Percentiles rank a stretch among this genome's conserved stretches.
phyloP scores from a whole-genome alignment of 2,329 filamentous ascomycete genomes.

The Aspergillus luchuensis region DNA sequence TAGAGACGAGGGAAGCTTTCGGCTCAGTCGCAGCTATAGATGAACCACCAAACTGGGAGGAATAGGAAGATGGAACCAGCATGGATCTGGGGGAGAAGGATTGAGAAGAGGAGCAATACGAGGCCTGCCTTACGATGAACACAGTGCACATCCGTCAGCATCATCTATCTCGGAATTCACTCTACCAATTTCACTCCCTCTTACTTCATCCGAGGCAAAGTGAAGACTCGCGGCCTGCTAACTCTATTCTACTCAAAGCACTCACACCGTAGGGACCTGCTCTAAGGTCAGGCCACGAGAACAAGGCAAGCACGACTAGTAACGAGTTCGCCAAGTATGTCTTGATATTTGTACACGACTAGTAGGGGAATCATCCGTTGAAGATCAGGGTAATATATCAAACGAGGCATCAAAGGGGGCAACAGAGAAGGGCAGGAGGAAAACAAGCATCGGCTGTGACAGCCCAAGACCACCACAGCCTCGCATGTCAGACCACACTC shows the following conservation, averaged over 20 bases:
- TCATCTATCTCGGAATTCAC: no score
- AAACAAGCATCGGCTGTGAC: no score
- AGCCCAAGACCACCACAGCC: neutral
- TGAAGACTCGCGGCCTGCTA: neutral
- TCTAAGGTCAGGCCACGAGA: neutral
- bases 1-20: no score
- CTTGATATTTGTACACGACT: constrained; percentile 27
- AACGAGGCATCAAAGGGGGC: constrained; percentile 1
- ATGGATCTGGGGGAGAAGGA: no score
- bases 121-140: no score
- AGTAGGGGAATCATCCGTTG: constrained; percentile 24
- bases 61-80: no score
- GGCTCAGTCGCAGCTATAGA: no score
- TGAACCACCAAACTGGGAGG: no score
- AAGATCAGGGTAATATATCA: constrained; percentile 16
- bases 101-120: no score
- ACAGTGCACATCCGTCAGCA: no score
- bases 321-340: constrained; percentile 12
- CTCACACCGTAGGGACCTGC: neutral
- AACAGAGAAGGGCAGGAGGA: constrained; percentile 4
- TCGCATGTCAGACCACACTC: neutral
- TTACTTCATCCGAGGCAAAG: neutral
- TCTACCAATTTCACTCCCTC: neutral
- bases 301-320: neutral
- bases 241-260: neutral